These are phyloP conservation scores for Maudiozyma humilis DNA, from an alignment of 1,139 yeast genomes.

Conservation along the genomic window DNA sequence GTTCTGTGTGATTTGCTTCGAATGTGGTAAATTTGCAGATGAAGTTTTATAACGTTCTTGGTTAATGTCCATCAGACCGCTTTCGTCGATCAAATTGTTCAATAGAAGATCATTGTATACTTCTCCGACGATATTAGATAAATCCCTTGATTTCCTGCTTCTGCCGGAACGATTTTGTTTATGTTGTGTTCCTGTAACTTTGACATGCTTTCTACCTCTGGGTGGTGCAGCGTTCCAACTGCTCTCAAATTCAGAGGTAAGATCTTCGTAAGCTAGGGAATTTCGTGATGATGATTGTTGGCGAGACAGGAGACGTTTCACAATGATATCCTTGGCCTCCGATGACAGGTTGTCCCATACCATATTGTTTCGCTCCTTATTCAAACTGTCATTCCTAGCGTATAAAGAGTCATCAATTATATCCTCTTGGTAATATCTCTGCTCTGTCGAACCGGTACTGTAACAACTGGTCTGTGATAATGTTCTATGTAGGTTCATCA, in stretches of 20 bases:
- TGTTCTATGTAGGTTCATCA: constrained; percentile 14
- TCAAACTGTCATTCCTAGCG: too few species aligned
- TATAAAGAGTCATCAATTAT: constrained; percentile 8
- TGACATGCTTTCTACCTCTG: neutral
- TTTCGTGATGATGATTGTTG: neutral
- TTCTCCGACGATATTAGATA: neutral
- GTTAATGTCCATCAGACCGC: too few species aligned
- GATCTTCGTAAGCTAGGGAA: neutral
- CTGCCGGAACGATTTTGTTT: neutral
- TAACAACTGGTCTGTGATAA: constrained; percentile 14
- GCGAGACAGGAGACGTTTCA: constrained; percentile 5
- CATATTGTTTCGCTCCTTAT: constrained; percentile 4
- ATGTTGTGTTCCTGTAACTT: neutral
- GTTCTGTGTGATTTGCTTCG: too few species aligned
- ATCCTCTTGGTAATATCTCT: neutral
- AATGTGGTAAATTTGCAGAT: too few species aligned
- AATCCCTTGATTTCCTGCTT: neutral
- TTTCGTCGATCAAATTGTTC: neutral
- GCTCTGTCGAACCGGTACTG: constrained; percentile 10
- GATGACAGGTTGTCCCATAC: constrained; percentile 12
- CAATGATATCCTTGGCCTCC: constrained; percentile 9
- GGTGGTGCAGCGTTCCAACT: neutral
- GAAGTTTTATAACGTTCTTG: too few species aligned
- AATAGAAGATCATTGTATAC: neutral
- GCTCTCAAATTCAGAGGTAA: constrained; percentile 1